These are phyloP conservation scores for Peribolospora kevripleyi DNA, from an alignment of 768 basidiomycete genomes.

Conservation along the genomic window DNA sequence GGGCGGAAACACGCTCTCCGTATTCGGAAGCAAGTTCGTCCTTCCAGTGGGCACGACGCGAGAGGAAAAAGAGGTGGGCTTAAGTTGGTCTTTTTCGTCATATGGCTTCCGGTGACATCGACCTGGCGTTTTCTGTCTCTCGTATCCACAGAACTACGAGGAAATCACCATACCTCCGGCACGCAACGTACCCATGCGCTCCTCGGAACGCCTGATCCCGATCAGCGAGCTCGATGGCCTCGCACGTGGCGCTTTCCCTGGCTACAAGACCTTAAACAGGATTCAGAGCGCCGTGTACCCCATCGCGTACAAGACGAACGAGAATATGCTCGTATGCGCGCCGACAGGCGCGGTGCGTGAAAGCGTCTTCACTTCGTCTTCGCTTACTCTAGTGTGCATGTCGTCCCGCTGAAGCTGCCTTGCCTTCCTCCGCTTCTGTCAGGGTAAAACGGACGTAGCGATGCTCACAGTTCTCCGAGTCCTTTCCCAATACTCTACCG, in stretches of 20 bases:
- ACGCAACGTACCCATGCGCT: constrained; percentile 43
- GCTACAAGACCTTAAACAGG: constrained; percentile 65
- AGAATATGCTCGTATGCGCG: constrained; percentile 86
- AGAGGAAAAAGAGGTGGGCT: constrained; percentile 35
- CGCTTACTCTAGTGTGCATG: not conserved
- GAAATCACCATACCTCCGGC: constrained; percentile 78
- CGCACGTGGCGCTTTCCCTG: constrained; percentile 60
- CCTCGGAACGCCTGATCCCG: constrained; percentile 42
- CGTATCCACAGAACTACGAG: constrained; percentile 39
- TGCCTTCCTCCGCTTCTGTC: not conserved
- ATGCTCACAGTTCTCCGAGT: constrained; percentile 81
- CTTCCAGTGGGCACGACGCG: constrained; percentile 63
- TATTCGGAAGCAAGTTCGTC: constrained; percentile 46
- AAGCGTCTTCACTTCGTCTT: not conserved
- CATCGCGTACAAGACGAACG: constrained; percentile 79
- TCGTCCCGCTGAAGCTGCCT: not conserved
- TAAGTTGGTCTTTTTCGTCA: constrained; percentile 1
- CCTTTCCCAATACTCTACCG: constrained; percentile 39
- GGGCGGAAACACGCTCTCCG: constrained; percentile 45
- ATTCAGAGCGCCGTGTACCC: constrained; percentile 89
- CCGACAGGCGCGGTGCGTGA: constrained; percentile 80
- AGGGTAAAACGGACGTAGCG: constrained; percentile 99
- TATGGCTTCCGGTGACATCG: not conserved
- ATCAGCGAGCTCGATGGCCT: constrained; percentile 52
- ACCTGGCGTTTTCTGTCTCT: constrained; percentile 2